These are phyloP conservation scores for Colletotrichum sansevieriae DNA, from an alignment of 2,329 filamentous ascomycete species.

Conservation along the genomic window DNA sequence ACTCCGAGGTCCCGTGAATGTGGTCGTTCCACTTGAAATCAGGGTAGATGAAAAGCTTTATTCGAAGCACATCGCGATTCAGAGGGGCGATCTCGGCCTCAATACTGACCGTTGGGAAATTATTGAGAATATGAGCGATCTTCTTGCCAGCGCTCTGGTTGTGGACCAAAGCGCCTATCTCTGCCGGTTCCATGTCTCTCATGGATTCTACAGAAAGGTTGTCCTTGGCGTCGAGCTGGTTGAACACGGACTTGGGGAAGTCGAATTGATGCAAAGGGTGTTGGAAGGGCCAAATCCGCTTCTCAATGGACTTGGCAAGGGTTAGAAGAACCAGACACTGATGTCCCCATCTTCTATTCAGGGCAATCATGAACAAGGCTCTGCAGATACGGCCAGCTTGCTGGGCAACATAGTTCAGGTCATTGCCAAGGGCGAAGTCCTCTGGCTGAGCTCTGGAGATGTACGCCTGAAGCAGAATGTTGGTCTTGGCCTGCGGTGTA, in stretches of 20 bases:
- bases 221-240: constrained; percentile 86
- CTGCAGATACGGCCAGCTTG: constrained; percentile 95
- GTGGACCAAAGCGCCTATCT: constrained; percentile 92
- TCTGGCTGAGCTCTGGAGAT: constrained; percentile 90
- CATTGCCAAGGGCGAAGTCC: constrained; percentile 93
- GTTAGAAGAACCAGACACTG: constrained; percentile 93
- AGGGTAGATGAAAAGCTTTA: constrained; percentile 86
- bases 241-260: constrained; percentile 83
- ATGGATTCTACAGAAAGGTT: constrained; percentile 82
- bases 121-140: constrained; percentile 84
- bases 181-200: constrained; percentile 91
- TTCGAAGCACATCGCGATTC: constrained; percentile 93
- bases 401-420: constrained; percentile 94
- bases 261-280: constrained; percentile 97
- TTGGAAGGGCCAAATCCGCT: constrained; percentile 93
- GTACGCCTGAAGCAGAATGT: constrained; percentile 93
- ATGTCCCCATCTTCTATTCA: constrained; percentile 95
- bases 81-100: constrained; percentile 96
- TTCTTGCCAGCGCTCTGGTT: constrained; percentile 89
- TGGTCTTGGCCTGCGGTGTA: constrained; percentile 89
- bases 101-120: constrained; percentile 91
- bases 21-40: constrained; percentile 97
- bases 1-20: constrained; percentile 92
- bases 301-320: constrained; percentile 96
- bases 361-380: constrained; percentile 95